phyloP scores from a whole-genome alignment of 106 monocot species.

The Phalaenopsis aphrodite region DNA sequence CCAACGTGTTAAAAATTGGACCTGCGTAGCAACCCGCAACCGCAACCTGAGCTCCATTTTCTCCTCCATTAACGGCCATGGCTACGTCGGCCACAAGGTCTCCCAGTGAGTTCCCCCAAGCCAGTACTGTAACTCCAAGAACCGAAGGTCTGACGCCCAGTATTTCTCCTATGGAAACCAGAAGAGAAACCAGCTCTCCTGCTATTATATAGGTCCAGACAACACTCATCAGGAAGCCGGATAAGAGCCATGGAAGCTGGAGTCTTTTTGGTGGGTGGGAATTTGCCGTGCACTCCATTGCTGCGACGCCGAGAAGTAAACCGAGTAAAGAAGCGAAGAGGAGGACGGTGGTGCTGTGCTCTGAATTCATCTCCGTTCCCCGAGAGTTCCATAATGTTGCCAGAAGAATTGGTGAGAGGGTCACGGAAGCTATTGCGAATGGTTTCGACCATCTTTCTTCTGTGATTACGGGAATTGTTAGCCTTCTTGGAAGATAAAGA shows the following conservation, averaged over 20 bases:
- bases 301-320: conserved; percentile 11
- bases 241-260: conserved; percentile 15
- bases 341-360: neutral
- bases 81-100: conserved; percentile 15
- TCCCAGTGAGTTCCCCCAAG: conserved; percentile 24
- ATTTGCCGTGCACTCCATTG: conserved; percentile 12
- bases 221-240: conserved; percentile 21
- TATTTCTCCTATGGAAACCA: conserved; percentile 11
- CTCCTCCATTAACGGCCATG: conserved; percentile 10
- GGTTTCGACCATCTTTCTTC: conserved; percentile 29
- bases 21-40: conserved; percentile 16
- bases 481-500: conserved; percentile 22
- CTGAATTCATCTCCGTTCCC: conserved; percentile 8
- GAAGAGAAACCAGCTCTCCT: conserved; percentile 14
- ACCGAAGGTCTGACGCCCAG: conserved; percentile 6
- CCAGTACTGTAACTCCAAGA: conserved; percentile 18
- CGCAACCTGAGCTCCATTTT: conserved; percentile 13
- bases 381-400: conserved; percentile 14
- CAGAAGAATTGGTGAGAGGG: conserved; percentile 12
- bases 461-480: conserved; percentile 17
- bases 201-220: conserved; percentile 18
- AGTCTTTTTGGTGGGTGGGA: conserved; percentile 10
- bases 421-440: conserved; percentile 12
- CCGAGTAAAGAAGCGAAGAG: conserved; percentile 1
- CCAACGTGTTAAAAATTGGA: conserved; percentile 10